Base-by-base conservation (phyloP, 306 rosid genomes). In the Lotus japonicus region DNA sequence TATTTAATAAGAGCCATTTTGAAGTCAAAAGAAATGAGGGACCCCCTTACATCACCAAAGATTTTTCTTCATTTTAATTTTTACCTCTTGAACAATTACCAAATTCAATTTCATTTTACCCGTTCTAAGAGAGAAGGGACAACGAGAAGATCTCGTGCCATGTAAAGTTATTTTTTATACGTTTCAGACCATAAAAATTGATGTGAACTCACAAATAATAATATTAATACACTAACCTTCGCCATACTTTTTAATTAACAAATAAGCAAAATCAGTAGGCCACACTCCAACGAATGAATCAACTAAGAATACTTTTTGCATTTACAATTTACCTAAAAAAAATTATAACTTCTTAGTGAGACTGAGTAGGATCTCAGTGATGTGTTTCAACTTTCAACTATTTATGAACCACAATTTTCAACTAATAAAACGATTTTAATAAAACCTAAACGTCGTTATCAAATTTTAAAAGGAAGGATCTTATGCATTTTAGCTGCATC, bases 51-150 rank as follows among this genome's bases (percentile, higher is more conserved):
- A 33, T 72, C 69, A 60, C 11, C 10, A 14, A 14, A 49, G 19
- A 9, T 15, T 64, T 49, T 48, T 33, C 26, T 64, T 62, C 18
- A 38, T 59, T 50, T 61, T 31, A 31, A 31, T 51, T 10, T 59
- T 50, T 54, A 53, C 50, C 72, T 64, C 31, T 74, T 64, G 43
- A 74, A 33, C 51, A 55, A 44, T 26, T 64, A 11, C 55, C 52
- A 45, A 63, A 54, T 74, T 33, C 71, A 57, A 28, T 64, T 74
- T 44, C 35, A 4, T 74, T 64, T 46, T 74, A 64, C 66, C 72
- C 19, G 15, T 64, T 74, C 59, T 56, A 18, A 17, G 31, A 55
- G 43, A 64, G 52, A 64, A 74, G 54, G 59, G 78, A 55, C 72
- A 64, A 33, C 1, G 9, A 9, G 11, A 51, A 39, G 9, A 41